Percentiles rank a stretch among this genome's conserved stretches.
These are phyloP conservation scores for Podospora anserina DNA, from an alignment of 495 filamentous ascomycete genomes.

Conservation along the genomic window DNA sequence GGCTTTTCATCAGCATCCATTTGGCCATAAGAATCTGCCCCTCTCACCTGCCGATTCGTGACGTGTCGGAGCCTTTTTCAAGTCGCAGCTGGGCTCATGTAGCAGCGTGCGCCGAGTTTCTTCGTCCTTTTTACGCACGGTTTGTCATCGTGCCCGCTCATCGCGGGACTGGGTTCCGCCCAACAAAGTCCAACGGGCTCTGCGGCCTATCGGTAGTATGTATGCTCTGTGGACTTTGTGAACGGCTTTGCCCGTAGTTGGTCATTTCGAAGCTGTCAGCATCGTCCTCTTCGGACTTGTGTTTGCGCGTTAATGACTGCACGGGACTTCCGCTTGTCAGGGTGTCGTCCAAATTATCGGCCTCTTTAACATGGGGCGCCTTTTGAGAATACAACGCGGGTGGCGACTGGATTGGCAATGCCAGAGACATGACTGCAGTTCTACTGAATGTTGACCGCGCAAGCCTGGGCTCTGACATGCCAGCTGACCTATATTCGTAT, in stretches of 20 bases:
- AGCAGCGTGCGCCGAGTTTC: not conserved
- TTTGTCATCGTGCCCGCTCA: not conserved
- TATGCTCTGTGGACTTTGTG: slow-evolving; percentile 15
- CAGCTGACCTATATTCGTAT: slow-evolving; percentile 12
- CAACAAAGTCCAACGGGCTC: slow-evolving; percentile 21
- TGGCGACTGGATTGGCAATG: slow-evolving; percentile 3
- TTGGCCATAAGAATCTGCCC: too few species aligned
- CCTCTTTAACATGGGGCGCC: not conserved
- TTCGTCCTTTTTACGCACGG: not conserved
- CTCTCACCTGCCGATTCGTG: too few species aligned
- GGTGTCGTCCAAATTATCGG: slow-evolving; percentile 12
- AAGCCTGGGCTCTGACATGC: slow-evolving; percentile 20
- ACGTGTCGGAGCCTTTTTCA: too few species aligned
- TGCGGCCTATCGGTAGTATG: not conserved
- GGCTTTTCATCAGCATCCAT: too few species aligned
- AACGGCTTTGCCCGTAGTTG: slow-evolving; percentile 17
- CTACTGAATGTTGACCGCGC: not conserved
- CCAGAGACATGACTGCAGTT: not conserved
- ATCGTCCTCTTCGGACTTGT: slow-evolving; percentile 13
- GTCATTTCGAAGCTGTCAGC: slow-evolving; percentile 27
- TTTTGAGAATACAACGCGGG: not conserved
- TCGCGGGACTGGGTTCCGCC: not conserved
- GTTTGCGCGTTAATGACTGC: not conserved
- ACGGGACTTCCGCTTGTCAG: slow-evolving; percentile 16
- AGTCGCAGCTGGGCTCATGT: too few species aligned